Base-by-base conservation (phyloP, 805 yeast genomes). In the Candida insectorum region DNA sequence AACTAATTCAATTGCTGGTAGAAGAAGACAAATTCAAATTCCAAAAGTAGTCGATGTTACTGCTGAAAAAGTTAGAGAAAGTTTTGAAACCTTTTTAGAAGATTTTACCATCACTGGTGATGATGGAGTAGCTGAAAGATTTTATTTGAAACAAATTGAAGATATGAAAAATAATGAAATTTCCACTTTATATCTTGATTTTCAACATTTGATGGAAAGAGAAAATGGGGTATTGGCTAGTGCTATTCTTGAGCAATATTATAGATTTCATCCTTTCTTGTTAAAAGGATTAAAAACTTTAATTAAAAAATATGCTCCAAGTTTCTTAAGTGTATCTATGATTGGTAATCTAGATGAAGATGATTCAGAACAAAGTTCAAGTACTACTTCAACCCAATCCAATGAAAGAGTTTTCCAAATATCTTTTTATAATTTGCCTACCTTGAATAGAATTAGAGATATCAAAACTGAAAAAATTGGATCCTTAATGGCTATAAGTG, bases 51-150 rank as follows among this genome's bases (percentile, higher is more conserved):
- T 77, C 17, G 98, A 93, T 63, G 77, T 79, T 29, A 87, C 96
- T 3, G 97, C 96, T 39, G 97, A 89, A 54, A 86, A 86, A 47
- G 97, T 93, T 12, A 76, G 91, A 27, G 96, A 87, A 57, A 79
- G 89, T 11, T 91, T 93, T 56, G 96, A 89, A 56, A 77, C 73
- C 44, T 91, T 91, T 51, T 60, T 91, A 36, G 84, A 79, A 51
- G 83, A 76, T 20, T 91, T 69, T 51, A 62, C 63, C 3, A 59
- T 54, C 45, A 53, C 51, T 9, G 29, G 35, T 11, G 38, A 28
- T n/a, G 22, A 34, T 9, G 31, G 30, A 26, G 61, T 62, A 34
- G 71, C 63, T 57, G 64, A 60, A 27, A 72, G 65, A 38, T 69
- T 79, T 20, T 91, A 91, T 53, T 52, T 89, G 34, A 79, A 83